These are phyloP conservation scores for Podaxis pistillaris DNA, from an alignment of 768 basidiomycete species.

Conservation along the genomic window DNA sequence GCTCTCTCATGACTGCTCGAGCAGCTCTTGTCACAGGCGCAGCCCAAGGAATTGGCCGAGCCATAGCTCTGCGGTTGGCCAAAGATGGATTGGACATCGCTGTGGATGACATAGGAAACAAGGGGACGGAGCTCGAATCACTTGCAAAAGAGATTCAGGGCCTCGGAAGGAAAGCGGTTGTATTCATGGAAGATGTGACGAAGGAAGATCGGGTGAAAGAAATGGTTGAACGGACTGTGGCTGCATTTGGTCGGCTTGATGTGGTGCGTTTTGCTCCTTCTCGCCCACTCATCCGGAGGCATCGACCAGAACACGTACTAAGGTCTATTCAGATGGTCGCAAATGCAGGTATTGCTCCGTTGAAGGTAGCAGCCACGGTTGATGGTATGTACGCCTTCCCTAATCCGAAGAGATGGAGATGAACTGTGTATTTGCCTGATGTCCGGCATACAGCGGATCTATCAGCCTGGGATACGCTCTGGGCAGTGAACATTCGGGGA, in stretches of 20 bases:
- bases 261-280: constrained; percentile 32
- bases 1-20: neutral
- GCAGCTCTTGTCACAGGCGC: constrained; percentile 36
- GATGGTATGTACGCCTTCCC: neutral
- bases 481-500: constrained; percentile 55
- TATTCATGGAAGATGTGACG: constrained; percentile 36
- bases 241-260: constrained; percentile 42
- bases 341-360: constrained; percentile 8
- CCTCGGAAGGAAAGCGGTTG: constrained; percentile 22
- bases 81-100: constrained; percentile 44
- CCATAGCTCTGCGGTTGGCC: constrained; percentile 45
- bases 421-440: neutral
- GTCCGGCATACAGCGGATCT: constrained; percentile 25
- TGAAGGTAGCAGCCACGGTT: neutral
- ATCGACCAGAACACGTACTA: neutral
- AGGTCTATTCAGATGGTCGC: constrained; percentile 10
- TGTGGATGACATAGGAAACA: constrained; percentile 38
- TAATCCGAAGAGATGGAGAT: too few species aligned
- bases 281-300: neutral
- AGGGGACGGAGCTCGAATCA: constrained; percentile 24
- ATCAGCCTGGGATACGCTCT: constrained; percentile 38
- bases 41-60: constrained; percentile 46
- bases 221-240: constrained; percentile 33
- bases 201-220: constrained; percentile 38
- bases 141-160: constrained; percentile 27